A percentile compares a stretch with the other conserved stretches of the same genome.
phyloP scores from a whole-genome alignment of 495 filamentous ascomycete species.

The Podospora pseudopauciseta region DNA sequence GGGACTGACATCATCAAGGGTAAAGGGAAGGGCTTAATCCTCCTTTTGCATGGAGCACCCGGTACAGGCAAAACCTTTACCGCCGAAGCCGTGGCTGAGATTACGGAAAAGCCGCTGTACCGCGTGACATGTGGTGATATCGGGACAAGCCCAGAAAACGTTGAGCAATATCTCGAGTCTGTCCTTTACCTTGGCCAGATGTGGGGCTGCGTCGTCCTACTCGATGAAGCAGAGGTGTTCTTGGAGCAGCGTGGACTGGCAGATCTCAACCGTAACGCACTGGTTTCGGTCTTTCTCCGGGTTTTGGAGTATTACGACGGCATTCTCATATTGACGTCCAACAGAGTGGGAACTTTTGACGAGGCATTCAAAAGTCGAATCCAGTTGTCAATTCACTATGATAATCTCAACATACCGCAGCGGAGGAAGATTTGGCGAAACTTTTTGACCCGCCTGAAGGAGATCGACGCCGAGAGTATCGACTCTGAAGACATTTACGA shows the following conservation, averaged over 20 bases:
- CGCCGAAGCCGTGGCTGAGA: constrained; percentile 15
- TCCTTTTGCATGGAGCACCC: not conserved
- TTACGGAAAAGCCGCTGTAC: constrained; percentile 14
- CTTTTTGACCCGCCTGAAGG: constrained; percentile 13
- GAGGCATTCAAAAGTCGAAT: constrained; percentile 14
- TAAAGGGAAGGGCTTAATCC: too few species aligned
- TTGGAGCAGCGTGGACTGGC: constrained; percentile 29
- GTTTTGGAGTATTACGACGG: constrained; percentile 15
- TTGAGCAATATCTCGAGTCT: constrained; percentile 36
- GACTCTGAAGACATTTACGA: constrained; percentile 17
- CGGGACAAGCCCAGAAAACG: constrained; percentile 23
- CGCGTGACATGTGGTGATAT: constrained; percentile 16
- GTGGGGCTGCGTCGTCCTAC: constrained; percentile 50
- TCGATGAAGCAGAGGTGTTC: constrained; percentile 59
- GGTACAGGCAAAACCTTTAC: constrained; percentile 19
- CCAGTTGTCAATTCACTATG: constrained; percentile 35
- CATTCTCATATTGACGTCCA: constrained; percentile 15
- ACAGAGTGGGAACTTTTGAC: constrained; percentile 27
- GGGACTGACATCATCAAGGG: too few species aligned
- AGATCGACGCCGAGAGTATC: constrained; percentile 7
- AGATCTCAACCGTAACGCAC: too few species aligned
- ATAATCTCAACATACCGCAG: constrained; percentile 21
- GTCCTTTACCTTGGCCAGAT: constrained; percentile 38
- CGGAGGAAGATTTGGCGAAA: constrained; percentile 25
- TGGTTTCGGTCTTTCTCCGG: constrained; percentile 6